Conservation (phyloP, 2,329 filamentous ascomycete species). For the Ophiostoma sp. region DNA sequence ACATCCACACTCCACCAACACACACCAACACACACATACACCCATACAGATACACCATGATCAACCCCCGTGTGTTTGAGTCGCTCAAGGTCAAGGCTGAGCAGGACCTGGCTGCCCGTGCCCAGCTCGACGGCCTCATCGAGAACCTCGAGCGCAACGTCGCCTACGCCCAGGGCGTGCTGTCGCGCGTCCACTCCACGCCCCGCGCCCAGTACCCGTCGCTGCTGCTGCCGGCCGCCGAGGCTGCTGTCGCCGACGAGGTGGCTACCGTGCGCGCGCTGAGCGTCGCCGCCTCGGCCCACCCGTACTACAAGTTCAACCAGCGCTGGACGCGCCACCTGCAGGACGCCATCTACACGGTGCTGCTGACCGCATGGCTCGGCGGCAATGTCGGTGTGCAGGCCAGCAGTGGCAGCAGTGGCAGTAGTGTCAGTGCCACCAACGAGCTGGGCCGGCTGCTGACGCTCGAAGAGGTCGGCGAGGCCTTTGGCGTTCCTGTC, state of each 20-base stretch:
- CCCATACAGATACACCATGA: conserved; percentile 41
- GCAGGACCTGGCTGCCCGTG: conserved; percentile 74
- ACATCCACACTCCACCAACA: neutral
- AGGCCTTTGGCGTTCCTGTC: conserved; percentile 74
- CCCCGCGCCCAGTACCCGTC: conserved; percentile 55
- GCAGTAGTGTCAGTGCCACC: too few relatives aligned
- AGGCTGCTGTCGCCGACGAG: conserved; percentile 67
- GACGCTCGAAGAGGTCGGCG: conserved; percentile 82
- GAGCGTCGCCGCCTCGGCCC: conserved; percentile 66
- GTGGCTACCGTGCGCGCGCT: conserved; percentile 66
- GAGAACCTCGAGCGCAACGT: conserved; percentile 79
- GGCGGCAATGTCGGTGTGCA: conserved; percentile 60
- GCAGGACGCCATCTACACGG: conserved; percentile 65
- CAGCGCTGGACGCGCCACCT: conserved; percentile 76
- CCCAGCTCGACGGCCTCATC: conserved; percentile 76
- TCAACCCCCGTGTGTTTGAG: conserved; percentile 80
- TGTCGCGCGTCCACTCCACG: conserved; percentile 87
- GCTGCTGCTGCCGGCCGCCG: conserved; percentile 62
- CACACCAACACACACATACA: neutral
- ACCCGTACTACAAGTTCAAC: conserved; percentile 98
- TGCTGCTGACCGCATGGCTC: conserved; percentile 65
- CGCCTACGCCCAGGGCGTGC: conserved; percentile 71
- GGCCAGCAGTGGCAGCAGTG: too few relatives aligned
- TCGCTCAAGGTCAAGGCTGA: conserved; percentile 85
- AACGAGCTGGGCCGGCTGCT: conserved; percentile 58